Base-by-base conservation (phyloP, 306 rosid genomes). In the Begonia masoniana region DNA sequence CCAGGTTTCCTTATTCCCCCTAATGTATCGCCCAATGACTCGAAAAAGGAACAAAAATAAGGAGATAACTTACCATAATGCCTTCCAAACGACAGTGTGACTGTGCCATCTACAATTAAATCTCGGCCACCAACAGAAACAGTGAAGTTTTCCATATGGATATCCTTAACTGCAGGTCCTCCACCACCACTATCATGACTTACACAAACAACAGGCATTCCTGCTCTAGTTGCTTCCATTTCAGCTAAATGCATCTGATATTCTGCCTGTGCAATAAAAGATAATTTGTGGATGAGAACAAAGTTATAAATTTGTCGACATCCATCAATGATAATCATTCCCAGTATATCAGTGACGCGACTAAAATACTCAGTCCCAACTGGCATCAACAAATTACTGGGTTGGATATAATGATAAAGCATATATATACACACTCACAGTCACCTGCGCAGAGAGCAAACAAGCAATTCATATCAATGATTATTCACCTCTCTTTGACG, bases 61-160 rank as follows among this genome's bases (percentile, higher is more conserved):
- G 39, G 21, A 58, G 10, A 12, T 67, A 68, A 78, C 68, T 64
- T 64, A 83, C 99, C 99, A 62, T 91, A 91, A 58, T 91, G 99
- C 66, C 99, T 73, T 75, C 99, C 99, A 67, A 69, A 86, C 5
- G 99, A 73, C 61, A 91, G 99, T 2, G 94, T 91, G 55, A 91
- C 76, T 21, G 79, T 60, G 56, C 99, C 93, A 58, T 91, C 99
- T 50, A 86, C 93, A 64, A 91, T 91, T 43, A 91, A 86, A 70
- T 91, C 99, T 50, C 95, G 96, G 24, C 99, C 99, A 62, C 99
- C 99, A 63, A 91, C 86, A 66, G 99, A 86, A 59, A 91, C 73
- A 57, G 59, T 86, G 67, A 91, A 91, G 70, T 74, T 74, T 67
- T 91, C 94, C 88, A 91, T 71, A 64, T 79, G 96, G 50, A 91